Conservation (phyloP, 2,329 filamentous ascomycete species). For the Decorospora gaudefroyi region DNA sequence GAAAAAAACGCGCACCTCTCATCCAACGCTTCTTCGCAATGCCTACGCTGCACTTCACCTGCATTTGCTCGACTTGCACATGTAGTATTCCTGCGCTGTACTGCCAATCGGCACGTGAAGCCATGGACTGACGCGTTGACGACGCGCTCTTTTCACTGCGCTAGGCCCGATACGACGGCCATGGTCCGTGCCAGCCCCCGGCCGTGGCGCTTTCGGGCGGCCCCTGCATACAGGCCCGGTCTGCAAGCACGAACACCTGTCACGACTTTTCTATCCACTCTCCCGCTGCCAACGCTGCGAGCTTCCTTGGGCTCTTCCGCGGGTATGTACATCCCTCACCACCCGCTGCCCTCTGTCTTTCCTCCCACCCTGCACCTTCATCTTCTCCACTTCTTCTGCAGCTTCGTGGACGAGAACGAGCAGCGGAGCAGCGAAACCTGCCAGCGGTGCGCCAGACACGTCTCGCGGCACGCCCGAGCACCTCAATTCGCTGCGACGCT, state of each 20-base stretch:
- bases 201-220: conserved; percentile 6
- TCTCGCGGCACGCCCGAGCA: conserved; percentile 11
- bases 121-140: conserved; percentile 22
- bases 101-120: conserved; percentile 12
- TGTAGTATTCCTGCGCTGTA: conserved; percentile 9
- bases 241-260: conserved; percentile 35
- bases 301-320: conserved; percentile 7
- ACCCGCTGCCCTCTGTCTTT: conserved; percentile 19
- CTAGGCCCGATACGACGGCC: conserved; percentile 12
- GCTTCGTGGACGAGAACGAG: conserved; percentile 24
- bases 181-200: conserved; percentile 19
- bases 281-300: conserved; percentile 20
- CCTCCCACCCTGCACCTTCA: conserved; percentile 9
- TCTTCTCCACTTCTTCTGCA: conserved; percentile 23
- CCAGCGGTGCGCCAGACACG: conserved; percentile 22
- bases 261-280: conserved; percentile 29
- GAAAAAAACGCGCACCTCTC: conserved; percentile 7
- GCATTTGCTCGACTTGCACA: conserved; percentile 9
- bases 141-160: conserved; percentile 18
- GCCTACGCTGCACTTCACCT: conserved; percentile 2
- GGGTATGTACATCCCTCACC: conserved; percentile 7
- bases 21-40: conserved; percentile 9
- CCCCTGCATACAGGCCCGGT: conserved; percentile 29
- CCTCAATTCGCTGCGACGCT: conserved; percentile 30
- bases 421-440: conserved; percentile 11